Conservation (phyloP, 2,329 filamentous ascomycete species). For the Aspergillus pseudonomiae region DNA sequence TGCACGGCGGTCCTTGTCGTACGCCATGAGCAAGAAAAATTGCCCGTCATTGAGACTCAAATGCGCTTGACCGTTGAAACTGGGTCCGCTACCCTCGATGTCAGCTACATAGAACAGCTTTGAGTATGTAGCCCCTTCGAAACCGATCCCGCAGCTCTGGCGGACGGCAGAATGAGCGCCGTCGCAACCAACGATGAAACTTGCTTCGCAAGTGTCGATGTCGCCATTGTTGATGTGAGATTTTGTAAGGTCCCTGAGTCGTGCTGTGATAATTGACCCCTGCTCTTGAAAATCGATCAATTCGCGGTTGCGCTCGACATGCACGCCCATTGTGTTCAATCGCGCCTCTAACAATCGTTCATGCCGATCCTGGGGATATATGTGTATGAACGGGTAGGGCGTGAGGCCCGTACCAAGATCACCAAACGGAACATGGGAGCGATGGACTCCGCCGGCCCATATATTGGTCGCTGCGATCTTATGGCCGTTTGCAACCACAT, state of each 20-base stretch:
- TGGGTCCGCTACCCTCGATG: conserved; percentile 34
- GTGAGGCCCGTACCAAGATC: conserved; percentile 31
- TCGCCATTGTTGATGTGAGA: conserved; percentile 10
- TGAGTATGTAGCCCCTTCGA: conserved; percentile 47
- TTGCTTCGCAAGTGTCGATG: conserved; percentile 34
- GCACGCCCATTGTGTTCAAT: conserved; percentile 29
- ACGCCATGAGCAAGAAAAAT: conserved; percentile 40
- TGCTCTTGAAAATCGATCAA: conserved; percentile 30
- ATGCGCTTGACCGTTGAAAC: conserved; percentile 36
- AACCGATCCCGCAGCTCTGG: conserved; percentile 41
- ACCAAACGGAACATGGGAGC: conserved; percentile 25
- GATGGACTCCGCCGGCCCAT: conserved; percentile 32
- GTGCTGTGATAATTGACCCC: conserved; percentile 26
- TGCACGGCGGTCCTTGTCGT: conserved; percentile 24
- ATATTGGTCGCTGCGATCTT: conserved; percentile 43
- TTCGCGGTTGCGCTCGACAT: conserved; percentile 31
- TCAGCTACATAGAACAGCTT: conserved; percentile 52
- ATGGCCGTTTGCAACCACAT: conserved; percentile 42
- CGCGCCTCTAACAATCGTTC: conserved; percentile 32
- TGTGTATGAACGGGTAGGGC: conserved; percentile 34
- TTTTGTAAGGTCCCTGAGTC: conserved; percentile 14
- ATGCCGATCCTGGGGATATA: conserved; percentile 32
- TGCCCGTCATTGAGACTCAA: conserved; percentile 37
- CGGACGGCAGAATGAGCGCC: conserved; percentile 56
- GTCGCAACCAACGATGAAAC: conserved; percentile 57